phyloP scores from a whole-genome alignment of 176 grass and related monocot species.

The Hordeum vulgare region DNA sequence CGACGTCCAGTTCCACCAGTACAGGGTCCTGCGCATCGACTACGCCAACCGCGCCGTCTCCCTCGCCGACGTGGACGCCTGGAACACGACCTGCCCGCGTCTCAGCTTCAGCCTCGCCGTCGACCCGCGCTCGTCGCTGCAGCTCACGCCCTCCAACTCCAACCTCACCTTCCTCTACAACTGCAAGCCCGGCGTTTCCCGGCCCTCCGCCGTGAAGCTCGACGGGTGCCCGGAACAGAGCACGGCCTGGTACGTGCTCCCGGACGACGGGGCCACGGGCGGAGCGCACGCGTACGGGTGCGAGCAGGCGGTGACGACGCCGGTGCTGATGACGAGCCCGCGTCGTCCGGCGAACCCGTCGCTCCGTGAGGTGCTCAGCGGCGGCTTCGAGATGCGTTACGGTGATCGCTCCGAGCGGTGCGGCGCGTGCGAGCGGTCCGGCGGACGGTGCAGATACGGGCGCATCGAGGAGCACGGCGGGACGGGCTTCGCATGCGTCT shows the following conservation, averaged over 20 bases:
- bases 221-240: not conserved
- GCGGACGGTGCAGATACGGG: conserved; percentile 3
- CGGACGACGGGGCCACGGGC: not conserved
- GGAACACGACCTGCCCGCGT: conserved; percentile 20
- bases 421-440: conserved; percentile 14
- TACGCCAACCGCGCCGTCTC: conserved; percentile 8
- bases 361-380: not conserved
- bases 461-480: conserved; percentile 15
- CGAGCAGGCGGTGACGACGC: conserved; percentile 29
- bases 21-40: conserved; percentile 21
- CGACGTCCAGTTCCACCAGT: conserved; percentile 5
- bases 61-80: conserved; percentile 29
- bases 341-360: not conserved
- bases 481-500: not conserved
- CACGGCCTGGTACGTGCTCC: not conserved
- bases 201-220: not conserved
- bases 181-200: not conserved
- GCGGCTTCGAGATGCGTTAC: not conserved
- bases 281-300: not conserved
- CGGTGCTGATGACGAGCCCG: not conserved
- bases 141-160: not conserved
- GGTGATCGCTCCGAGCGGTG: not conserved
- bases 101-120: conserved; percentile 24
- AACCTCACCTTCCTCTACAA: conserved; percentile 36
- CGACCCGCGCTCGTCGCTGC: conserved; percentile 1